Evolutionary conservation across 495 filamentous ascomycete species (phyloP).

Genomic region (Podospora pseudoanserina): DNA sequence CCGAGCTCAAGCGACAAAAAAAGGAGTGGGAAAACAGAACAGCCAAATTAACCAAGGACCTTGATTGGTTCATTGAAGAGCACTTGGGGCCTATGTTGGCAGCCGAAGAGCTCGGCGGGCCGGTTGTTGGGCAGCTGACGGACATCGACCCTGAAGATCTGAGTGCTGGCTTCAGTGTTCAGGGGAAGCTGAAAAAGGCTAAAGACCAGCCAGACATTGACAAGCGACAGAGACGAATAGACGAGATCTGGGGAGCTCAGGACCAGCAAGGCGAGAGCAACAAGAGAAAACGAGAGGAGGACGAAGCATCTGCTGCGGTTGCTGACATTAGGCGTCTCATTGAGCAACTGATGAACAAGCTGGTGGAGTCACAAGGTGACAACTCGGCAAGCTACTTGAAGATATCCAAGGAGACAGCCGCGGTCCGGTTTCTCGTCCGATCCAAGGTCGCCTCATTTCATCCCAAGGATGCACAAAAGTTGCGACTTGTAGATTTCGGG

Average conservation of each 20-base stretch:
- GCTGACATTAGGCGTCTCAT: slow-evolving; percentile 64
- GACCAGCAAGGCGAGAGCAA: slow-evolving; percentile 24
- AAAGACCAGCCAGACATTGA: slow-evolving; percentile 45
- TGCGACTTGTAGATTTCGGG: slow-evolving; percentile 82
- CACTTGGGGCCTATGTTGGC: slow-evolving; percentile 77
- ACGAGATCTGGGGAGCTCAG: slow-evolving; percentile 63
- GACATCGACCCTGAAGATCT: slow-evolving; percentile 56
- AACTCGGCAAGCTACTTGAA: slow-evolving; percentile 61
- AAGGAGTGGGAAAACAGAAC: slow-evolving; percentile 54
- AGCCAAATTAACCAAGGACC: slow-evolving; percentile 52
- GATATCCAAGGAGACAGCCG: slow-evolving; percentile 71
- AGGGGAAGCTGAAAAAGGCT: slow-evolving; percentile 64
- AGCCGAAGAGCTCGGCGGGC: slow-evolving; percentile 81
- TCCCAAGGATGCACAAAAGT: slow-evolving; percentile 69
- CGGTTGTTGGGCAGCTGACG: slow-evolving; percentile 71
- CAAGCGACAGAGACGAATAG: slow-evolving; percentile 64
- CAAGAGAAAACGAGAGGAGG: slow-evolving; percentile 34
- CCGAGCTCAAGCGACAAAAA: slow-evolving; percentile 56
- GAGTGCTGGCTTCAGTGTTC: slow-evolving; percentile 66
- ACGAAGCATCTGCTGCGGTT: slow-evolving; percentile 63
- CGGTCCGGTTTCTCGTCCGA: slow-evolving; percentile 75
- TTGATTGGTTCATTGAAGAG: slow-evolving; percentile 70
- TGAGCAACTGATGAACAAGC: slow-evolving; percentile 55
- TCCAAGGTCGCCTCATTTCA: slow-evolving; percentile 85
- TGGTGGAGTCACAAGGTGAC: slow-evolving; percentile 58